Percentiles rank a stretch among this genome's conserved stretches.
Conservation (phyloP, 208 protist genomes). For the Leishmania mexicana region DNA sequence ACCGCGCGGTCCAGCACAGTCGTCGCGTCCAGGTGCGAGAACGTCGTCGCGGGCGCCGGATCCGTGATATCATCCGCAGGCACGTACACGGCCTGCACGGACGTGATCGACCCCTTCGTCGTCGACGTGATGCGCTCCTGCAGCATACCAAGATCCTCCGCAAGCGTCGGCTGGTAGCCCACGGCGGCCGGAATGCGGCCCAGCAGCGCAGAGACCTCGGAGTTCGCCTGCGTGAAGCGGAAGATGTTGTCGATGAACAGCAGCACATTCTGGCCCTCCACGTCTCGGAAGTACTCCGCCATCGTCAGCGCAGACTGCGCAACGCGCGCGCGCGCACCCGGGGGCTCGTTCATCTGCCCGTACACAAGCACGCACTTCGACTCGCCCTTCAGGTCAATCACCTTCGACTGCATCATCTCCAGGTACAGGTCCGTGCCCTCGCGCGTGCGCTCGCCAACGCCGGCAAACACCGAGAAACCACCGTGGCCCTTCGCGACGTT, state of each 20-base stretch:
- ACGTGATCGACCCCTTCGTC: conserved; percentile 96
- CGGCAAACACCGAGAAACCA: conserved; percentile 99
- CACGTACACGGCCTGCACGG: conserved; percentile 98
- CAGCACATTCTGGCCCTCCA: conserved; percentile 98
- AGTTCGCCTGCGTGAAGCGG: conserved; percentile 98
- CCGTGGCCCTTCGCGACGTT: conserved; percentile 98
- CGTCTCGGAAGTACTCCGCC: conserved; percentile 99
- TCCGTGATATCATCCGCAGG: conserved; percentile 99
- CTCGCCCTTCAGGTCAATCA: conserved; percentile 94
- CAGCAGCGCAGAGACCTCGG: conserved; percentile 98
- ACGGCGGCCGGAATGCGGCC: conserved; percentile 99
- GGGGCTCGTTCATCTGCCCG: conserved; percentile 99
- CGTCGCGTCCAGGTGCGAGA: conserved; percentile 98
- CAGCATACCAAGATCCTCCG: conserved; percentile 97
- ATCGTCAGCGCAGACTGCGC: conserved; percentile 97
- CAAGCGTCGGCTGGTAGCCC: conserved; percentile 99
- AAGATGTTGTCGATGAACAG: conserved; percentile 99
- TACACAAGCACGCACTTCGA: conserved; percentile 99
- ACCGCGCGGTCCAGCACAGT: conserved; percentile 98
- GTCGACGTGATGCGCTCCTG: conserved; percentile 99
- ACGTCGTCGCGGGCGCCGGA: conserved; percentile 98
- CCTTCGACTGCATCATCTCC: conserved; percentile 98
- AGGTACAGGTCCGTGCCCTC: conserved; percentile 99
- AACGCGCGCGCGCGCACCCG: conserved; percentile 98
- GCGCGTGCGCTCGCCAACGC: conserved; percentile 98